Conservation (phyloP, 2,329 filamentous ascomycete genomes). For the Daldinia sp. region DNA sequence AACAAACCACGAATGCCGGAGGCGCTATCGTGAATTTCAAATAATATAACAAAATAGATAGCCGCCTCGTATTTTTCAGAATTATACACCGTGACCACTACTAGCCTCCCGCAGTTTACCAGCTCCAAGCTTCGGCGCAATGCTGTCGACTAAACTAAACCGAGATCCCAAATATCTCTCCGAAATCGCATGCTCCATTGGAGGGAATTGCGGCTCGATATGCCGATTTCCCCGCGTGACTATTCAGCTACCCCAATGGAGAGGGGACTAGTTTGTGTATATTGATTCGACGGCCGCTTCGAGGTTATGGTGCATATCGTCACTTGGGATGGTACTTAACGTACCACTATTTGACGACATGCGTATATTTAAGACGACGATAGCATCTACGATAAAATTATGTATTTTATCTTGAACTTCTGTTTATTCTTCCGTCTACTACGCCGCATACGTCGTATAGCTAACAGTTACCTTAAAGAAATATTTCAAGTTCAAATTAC, state of each 20-base stretch:
- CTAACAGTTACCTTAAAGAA: not conserved
- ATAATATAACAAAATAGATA: not conserved
- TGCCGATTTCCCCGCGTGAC: slow-evolving; percentile 32
- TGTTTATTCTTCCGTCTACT: not conserved
- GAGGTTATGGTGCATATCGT: slow-evolving; percentile 17
- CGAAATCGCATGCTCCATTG: slow-evolving; percentile 34
- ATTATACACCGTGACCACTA: not conserved
- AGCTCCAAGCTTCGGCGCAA: slow-evolving; percentile 17
- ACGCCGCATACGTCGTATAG: too few relatives aligned
- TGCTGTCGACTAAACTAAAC: slow-evolving; percentile 15
- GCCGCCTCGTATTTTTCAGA: not conserved
- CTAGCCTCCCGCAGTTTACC: not conserved
- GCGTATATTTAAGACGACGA: not conserved
- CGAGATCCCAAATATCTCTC: slow-evolving; percentile 38
- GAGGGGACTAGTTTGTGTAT: slow-evolving; percentile 6
- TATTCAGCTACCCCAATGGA: slow-evolving; percentile 13
- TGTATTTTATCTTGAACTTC: not conserved
- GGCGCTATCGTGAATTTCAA: not conserved
- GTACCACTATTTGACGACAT: not conserved
- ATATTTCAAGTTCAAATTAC: not conserved
- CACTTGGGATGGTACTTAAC: slow-evolving; percentile 1
- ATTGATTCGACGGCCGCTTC: slow-evolving; percentile 16
- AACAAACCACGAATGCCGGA: slow-evolving; percentile 13
- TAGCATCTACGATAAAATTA: not conserved
- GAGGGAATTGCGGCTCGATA: slow-evolving; percentile 32